Evolutionary conservation across 2,329 filamentous ascomycete genomes (phyloP).

Genomic region (Aspergillus arachidicola): DNA sequence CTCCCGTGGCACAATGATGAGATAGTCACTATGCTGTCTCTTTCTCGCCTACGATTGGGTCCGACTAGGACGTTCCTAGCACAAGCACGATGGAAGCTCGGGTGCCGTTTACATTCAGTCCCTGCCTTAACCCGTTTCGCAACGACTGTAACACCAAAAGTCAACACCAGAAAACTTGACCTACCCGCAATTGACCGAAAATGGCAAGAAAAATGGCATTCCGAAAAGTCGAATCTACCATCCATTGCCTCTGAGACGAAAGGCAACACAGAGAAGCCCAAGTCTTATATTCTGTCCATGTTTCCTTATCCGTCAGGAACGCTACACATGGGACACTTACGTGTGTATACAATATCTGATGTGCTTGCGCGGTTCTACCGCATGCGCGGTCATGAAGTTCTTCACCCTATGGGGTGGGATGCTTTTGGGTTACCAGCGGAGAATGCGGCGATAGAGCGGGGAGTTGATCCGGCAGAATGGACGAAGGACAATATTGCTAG

Average conservation of each 20-base stretch:
- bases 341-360: conserved; percentile 90
- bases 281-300: conserved; percentile 80
- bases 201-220: conserved; percentile 57
- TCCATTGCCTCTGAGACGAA: neutral
- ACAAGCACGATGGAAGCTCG: conserved; percentile 22
- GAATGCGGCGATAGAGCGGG: conserved; percentile 84
- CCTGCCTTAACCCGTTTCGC: conserved; percentile 25
- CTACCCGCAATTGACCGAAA: conserved; percentile 54
- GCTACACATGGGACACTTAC: conserved; percentile 82
- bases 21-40: conserved; percentile 28
- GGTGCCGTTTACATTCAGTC: conserved; percentile 12
- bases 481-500: conserved; percentile 76
- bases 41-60: conserved; percentile 31
- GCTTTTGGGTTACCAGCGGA: conserved; percentile 88
- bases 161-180: conserved; percentile 37
- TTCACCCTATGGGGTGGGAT: conserved; percentile 95
- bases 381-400: conserved; percentile 72
- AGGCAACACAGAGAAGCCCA: conserved; percentile 33
- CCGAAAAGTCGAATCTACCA: conserved; percentile 13
- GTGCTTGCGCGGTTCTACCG: conserved; percentile 75
- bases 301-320: conserved; percentile 90
- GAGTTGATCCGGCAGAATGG: conserved; percentile 76
- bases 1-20: conserved; percentile 24
- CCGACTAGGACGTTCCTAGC: conserved; percentile 21
- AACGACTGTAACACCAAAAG: conserved; percentile 23